Base-by-base conservation (phyloP, 2,329 filamentous ascomycete genomes). In the Pseudogymnoascus sp. region DNA sequence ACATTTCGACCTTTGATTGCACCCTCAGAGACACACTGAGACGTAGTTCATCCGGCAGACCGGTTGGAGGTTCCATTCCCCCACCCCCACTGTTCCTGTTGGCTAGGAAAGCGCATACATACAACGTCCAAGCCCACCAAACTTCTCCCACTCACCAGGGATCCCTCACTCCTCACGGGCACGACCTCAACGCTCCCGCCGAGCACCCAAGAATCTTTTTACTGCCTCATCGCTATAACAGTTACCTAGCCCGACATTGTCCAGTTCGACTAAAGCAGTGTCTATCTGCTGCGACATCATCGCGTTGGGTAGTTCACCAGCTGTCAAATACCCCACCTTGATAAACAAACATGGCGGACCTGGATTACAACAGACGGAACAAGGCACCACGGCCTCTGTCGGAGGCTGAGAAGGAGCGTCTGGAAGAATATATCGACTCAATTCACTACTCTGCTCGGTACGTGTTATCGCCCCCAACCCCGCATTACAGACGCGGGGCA, bases 381-480 rank as follows among this genome's bases (percentile, higher is more conserved):
- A 89, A 90, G 79, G 85, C 86, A 74, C 90, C 95, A 44, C 87
- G 93, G 66, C 84, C 88, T 67, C 79, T 99, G 64, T 86, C 87
- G 33, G 91, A 97, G 67, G 78, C 82, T 17, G 95, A 99, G 82
- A 87, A 89, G 68, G 86, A 88, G 69, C 86, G 88, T 65, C 82
- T 99, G 65, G 91, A 97, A 66, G 93, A 97, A 76, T 97, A 90
- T 74, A 86, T 95, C 69, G 92, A 97, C 72, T 85, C 86, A 33
- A 99, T 99, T 71, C 93, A 97, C 78, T 99, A 99, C 79, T 97
- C 93, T 62, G 85, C 90, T 67, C 86, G 92, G 92, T 96, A 80
- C 72, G 83, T 73, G 63, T 60, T 33, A 28, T 57, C 50, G n/a
- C 26, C 50, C 10, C 4, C 28, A 33, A 57, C 50, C 62, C 61